Conservation (phyloP, 208 protist genomes). For the Tritrichomonas foetus region DNA sequence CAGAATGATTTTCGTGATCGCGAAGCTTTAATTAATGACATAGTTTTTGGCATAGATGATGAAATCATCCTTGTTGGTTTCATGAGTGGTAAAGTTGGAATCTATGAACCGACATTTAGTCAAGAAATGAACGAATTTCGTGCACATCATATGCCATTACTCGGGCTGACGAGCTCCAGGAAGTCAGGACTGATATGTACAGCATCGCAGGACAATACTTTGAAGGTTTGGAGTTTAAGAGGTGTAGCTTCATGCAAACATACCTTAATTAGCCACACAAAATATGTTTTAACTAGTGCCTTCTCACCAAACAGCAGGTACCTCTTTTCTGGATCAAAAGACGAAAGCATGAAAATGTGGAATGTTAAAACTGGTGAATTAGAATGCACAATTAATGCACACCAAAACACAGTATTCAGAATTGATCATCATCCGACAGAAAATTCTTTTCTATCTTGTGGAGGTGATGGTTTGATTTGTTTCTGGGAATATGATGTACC, state of each 20-base stretch:
- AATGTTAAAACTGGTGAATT: not conserved
- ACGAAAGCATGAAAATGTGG: slow-evolving; percentile 8
- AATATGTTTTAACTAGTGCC: not conserved
- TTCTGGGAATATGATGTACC: not conserved
- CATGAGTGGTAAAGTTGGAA: not conserved
- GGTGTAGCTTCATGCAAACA: not conserved
- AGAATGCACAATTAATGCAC: not conserved
- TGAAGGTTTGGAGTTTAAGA: not conserved
- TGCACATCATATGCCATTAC: not conserved
- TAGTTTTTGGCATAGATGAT: not conserved
- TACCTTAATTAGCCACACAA: not conserved
- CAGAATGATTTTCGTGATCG: too few species aligned
- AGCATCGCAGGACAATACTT: not conserved
- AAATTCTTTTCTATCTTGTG: not conserved
- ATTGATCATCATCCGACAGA: not conserved
- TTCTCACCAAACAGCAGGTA: not conserved
- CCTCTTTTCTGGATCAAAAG: not conserved
- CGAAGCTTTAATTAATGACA: not conserved
- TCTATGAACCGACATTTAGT: not conserved
- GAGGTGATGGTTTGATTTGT: not conserved
- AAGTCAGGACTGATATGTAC: not conserved
- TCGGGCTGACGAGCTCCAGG: not conserved
- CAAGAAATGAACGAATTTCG: not conserved
- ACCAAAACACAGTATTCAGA: not conserved
- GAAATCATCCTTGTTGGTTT: not conserved